Evolutionary conservation across 169 alveolate genomes (phyloP).

Genomic region (Plasmodium berghei): DNA sequence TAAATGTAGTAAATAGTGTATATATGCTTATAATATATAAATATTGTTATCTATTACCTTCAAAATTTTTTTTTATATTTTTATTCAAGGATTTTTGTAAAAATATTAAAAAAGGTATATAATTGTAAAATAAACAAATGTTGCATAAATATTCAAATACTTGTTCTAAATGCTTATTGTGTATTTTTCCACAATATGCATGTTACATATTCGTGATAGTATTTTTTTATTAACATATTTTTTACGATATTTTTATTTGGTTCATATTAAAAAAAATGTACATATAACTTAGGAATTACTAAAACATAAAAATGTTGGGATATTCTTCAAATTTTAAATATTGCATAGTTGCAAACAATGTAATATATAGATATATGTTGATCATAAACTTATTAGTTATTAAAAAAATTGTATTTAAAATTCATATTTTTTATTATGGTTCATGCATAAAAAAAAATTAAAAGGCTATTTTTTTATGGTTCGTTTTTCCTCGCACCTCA

Average conservation of each 20-base stretch:
- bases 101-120: no score
- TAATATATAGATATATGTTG: no score
- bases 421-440: conserved; percentile 9
- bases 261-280: no score
- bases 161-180: conserved; percentile 33
- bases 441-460: conserved; percentile 12
- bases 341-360: no score
- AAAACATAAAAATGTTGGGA: no score
- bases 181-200: not conserved
- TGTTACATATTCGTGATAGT: not conserved
- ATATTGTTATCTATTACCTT: no score
- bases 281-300: no score
- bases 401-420: conserved; percentile 10
- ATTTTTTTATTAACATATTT: conserved; percentile 18
- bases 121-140: conserved; percentile 3
- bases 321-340: no score
- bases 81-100: no score
- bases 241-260: conserved; percentile 19
- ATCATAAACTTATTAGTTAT: not conserved
- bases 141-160: conserved; percentile 19
- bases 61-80: no score
- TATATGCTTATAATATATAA: no score
- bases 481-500: not conserved
- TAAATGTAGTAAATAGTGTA: no score
- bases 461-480: conserved; percentile 6